These are phyloP conservation scores for Aspergillus brunneoviolaceus DNA, from an alignment of 2,329 filamentous ascomycete genomes.

Conservation along the genomic window DNA sequence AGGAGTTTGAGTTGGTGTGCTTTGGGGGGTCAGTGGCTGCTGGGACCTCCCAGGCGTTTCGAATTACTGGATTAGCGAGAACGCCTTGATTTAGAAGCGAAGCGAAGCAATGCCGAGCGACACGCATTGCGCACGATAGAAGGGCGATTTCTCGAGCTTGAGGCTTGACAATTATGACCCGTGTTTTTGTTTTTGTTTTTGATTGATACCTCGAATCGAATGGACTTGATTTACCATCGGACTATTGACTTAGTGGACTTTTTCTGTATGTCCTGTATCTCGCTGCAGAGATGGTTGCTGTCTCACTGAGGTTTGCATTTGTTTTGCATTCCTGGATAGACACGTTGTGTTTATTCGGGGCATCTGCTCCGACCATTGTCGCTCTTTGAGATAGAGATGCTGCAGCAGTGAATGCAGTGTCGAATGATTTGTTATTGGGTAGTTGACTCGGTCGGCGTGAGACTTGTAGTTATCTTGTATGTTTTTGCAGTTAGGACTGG, in stretches of 20 bases:
- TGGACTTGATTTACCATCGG: background rate
- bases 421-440: background rate
- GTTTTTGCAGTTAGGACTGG: background rate
- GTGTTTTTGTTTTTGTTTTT: background rate
- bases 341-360: background rate
- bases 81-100: conserved; percentile 8
- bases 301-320: background rate
- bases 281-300: background rate
- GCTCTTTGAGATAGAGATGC: background rate
- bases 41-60: conserved; percentile 8
- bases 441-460: too few species aligned
- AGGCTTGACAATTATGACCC: conserved; percentile 3
- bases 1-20: background rate
- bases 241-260: background rate
- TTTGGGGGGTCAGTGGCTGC: background rate
- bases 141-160: conserved; percentile 3
- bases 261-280: background rate
- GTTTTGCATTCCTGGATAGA: background rate
- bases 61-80: conserved; percentile 6
- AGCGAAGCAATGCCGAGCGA: background rate
- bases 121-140: background rate
- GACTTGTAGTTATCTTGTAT: too few species aligned
- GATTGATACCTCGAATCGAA: background rate
- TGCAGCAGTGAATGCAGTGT: background rate
- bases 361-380: background rate